Evolutionary conservation across 2,329 filamentous ascomycete species (phyloP), one percentile per base, ranked within the genome.

Genomic region (Akanthomyces dipterigenus): DNA sequence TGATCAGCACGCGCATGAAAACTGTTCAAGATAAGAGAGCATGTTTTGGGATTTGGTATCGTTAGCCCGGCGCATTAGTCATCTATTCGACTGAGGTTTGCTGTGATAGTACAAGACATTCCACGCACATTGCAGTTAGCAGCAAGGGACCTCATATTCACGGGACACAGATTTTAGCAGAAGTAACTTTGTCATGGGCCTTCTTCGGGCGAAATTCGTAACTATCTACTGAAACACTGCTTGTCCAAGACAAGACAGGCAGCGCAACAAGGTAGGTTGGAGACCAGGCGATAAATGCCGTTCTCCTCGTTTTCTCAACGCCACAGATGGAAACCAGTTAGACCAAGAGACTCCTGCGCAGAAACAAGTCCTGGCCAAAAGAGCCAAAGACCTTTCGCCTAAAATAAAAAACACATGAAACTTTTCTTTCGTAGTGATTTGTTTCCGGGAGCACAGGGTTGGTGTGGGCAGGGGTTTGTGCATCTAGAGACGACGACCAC

Each of bases 401-500:
- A 40, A 38, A 46, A 34, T n/a, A n/a, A 53, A 42, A 53, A 28
- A 26, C 18, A 26, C 14, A 34, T 36, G n/a, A n/a, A 53, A 34
- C 50, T 49, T 58, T 49, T 40, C 31, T 18, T 22, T 49, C 28
- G 28, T 40, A 9, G 5, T 45, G 48, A 28, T 57, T 57, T 40
- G 26, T 61, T 51, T 48, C 28, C 24, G 60, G 46, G 55, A 60
- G 48, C 42, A 40, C 46, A 49, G 40, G 45, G 26, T 58, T 43
- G 46, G 46, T 22, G 36, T n/a, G 31, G 36, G n/a, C 31, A 34
- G 18, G 6, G 36, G 24, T 45, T 45, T 51, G 18, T 51, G 48
- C 58, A 48, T 60, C 58, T 85, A 99, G 82, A 99, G 90, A 96
- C 95, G 93, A 84, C 95, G 95, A 98, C 95, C 95, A 90, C 95